Evolutionary conservation across 768 basidiomycete genomes (phyloP).

Genomic region (Tulasnella sp.): DNA sequence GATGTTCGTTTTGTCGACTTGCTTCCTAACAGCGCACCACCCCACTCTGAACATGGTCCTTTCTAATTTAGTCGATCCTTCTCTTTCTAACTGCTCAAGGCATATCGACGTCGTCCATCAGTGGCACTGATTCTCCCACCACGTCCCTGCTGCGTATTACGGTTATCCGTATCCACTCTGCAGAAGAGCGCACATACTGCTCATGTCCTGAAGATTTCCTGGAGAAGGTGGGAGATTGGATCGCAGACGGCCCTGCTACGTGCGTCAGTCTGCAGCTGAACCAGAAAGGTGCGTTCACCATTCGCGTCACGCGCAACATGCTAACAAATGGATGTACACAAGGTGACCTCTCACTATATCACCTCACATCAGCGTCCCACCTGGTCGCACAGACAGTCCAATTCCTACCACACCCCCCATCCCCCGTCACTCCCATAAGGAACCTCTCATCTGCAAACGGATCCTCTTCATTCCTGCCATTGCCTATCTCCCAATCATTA

Average conservation of each 20-base stretch:
- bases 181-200: conserved; percentile 4
- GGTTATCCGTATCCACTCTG: conserved; percentile 16
- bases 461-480: neutral
- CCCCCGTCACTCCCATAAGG: neutral
- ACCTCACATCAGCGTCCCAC: neutral
- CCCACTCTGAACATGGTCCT: neutral
- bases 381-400: conserved; percentile 2
- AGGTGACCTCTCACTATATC: conserved; percentile 12
- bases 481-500: neutral
- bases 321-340: neutral
- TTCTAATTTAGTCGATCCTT: conserved; percentile 15
- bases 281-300: conserved; percentile 19
- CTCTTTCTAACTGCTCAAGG: conserved; percentile 18
- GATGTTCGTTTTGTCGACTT: too few relatives aligned
- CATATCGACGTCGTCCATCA: neutral
- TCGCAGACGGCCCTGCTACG: conserved; percentile 37
- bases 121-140: neutral
- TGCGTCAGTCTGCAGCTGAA: conserved; percentile 38
- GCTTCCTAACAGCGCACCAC: too few relatives aligned
- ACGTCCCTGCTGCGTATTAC: conserved; percentile 18
- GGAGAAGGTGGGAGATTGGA: conserved; percentile 43
- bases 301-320: neutral
- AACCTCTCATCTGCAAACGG: neutral
- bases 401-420: conserved; percentile 10
- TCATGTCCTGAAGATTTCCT: conserved; percentile 27